Percentiles rank a stretch among this genome's conserved stretches.
These are phyloP conservation scores for Abrus pulchellus DNA, from an alignment of 306 rosid genomes.

Conservation along the genomic window DNA sequence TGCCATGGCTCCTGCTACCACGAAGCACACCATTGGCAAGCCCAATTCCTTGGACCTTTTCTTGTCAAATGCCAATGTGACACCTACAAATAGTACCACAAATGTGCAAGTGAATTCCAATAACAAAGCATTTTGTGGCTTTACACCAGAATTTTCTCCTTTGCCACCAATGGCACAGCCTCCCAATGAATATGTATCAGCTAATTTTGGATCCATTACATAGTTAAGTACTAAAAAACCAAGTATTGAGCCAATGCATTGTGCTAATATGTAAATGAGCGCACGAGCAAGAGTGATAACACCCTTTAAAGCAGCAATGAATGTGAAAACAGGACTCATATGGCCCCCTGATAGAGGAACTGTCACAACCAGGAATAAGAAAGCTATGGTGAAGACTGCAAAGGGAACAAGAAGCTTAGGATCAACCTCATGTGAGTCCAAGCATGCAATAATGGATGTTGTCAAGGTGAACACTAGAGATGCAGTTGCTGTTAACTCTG, in stretches of 20 bases:
- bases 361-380: conserved; percentile 74
- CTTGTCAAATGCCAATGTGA: conserved; percentile 74
- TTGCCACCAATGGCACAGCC: conserved; percentile 65
- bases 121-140: conserved; percentile 54
- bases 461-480: conserved; percentile 62
- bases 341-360: conserved; percentile 82
- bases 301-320: conserved; percentile 59
- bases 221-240: conserved; percentile 63
- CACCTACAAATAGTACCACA: conserved; percentile 73
- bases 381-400: conserved; percentile 68
- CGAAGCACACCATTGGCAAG: conserved; percentile 60
- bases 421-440: conserved; percentile 60
- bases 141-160: conserved; percentile 40
- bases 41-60: conserved; percentile 66
- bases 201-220: conserved; percentile 56
- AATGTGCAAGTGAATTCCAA: conserved; percentile 75
- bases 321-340: conserved; percentile 72
- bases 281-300: conserved; percentile 49
- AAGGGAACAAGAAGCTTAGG: conserved; percentile 74
- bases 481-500: conserved; percentile 72
- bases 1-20: conserved; percentile 68
- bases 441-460: conserved; percentile 67
- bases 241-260: conserved; percentile 69
- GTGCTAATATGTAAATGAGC: conserved; percentile 56
- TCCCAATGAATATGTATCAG: conserved; percentile 61